These are phyloP conservation scores for Paramecium biaurelia DNA, from an alignment of 73 alveolate genomes.

Conservation along the genomic window DNA sequence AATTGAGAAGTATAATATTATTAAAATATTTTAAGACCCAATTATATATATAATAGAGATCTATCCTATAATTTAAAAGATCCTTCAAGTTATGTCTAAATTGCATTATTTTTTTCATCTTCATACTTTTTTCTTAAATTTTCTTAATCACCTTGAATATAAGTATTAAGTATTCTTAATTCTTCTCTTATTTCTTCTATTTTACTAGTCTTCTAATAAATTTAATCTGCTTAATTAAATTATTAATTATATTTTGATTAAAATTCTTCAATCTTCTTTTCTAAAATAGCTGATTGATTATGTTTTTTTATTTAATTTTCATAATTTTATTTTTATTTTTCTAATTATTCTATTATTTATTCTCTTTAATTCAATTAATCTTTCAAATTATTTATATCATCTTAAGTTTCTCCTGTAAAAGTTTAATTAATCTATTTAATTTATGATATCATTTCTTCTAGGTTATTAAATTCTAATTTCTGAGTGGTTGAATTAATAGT, in stretches of 20 bases:
- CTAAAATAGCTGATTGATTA: background rate
- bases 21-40: background rate
- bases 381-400: background rate
- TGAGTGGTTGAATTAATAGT: background rate
- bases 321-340: background rate
- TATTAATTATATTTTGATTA: background rate
- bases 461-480: background rate
- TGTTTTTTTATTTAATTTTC: background rate
- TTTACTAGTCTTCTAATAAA: background rate
- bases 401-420: background rate
- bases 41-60: background rate
- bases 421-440: background rate
- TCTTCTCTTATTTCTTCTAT: background rate
- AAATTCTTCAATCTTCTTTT: background rate
- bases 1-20: background rate
- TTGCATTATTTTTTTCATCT: background rate
- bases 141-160: background rate
- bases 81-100: background rate
- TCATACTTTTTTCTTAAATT: background rate
- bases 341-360: background rate
- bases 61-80: background rate
- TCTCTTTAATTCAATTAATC: background rate
- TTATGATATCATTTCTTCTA: background rate
- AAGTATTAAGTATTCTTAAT: background rate
- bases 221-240: background rate